Evolutionary conservation across 768 basidiomycete genomes (phyloP), one percentile per base, ranked within the genome.

Genomic region (Aureoboletus auriporus): DNA sequence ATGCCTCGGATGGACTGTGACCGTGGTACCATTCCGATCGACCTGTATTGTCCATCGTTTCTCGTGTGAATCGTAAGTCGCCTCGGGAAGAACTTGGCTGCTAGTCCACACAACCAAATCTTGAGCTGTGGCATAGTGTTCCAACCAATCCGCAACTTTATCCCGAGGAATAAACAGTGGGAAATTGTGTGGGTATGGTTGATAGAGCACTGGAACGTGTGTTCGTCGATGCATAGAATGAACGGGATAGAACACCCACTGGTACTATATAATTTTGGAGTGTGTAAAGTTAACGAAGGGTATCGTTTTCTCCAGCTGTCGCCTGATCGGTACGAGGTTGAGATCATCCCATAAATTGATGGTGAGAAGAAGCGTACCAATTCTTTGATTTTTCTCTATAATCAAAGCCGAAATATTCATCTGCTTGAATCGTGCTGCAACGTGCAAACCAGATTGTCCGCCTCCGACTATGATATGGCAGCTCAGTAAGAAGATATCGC

Each of bases 261-360:
- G 13, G 42, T 13, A 26, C 42, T 30, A 12, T 8, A 33, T 7
- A 13, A 13, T 33, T 44, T 49, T 14, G 35, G 42, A 6, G 29
- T 37, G 23, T 44, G 47, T 8, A 44, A n/a, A 31, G 42, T 49
- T 16, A 49, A 38, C 36, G 47, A 49, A 26, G 47, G 47, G 13
- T 49, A 49, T 9, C 47, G 47, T 31, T 49, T 44, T 31, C 47
- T 49, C 47, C 47, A 49, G 20, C 31, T 49, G 12, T 49, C 47
- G 26, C 47, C 47, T 49, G 28, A 29, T 38, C 8, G 29, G 8
- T 17, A 14, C 20, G 20, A 13, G 10, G 14, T 33, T 6, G 33
- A 16, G 17, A 20, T 10, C 8, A 37, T 17, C 20, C 20, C 20
- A 23, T 10, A 16, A 20, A 17, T 17, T 20, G 36, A 20, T 37